Evolutionary conservation across 106 monocot species (phyloP), one percentile per base, ranked within the genome.

Genomic region (Dendrobium huoshanense): DNA sequence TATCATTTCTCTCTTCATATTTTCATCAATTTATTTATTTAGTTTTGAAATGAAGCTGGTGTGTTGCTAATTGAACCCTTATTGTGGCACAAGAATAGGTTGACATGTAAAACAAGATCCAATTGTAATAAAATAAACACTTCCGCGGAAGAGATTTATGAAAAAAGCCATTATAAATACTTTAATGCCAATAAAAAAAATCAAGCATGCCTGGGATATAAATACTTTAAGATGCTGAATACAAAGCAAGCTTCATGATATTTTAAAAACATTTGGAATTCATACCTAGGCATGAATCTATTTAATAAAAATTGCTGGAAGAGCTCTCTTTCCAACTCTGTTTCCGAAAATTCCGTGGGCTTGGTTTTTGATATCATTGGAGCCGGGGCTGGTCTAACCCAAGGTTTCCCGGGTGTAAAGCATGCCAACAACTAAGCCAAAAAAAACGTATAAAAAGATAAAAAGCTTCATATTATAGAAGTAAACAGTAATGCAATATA

Each of bases 201-300:
- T 51, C 51, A 22, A 61, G n/a, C 22, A 61, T 61, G 7, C n/a
- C 1, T 61, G 7, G 61, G 7, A 61, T 61, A 61, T 10, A 61
- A 61, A 19, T 22, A 61, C 8, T 19, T 58, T 13, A 48, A 48
- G 48, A 48, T 9, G 10, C 51, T 51, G 51, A 51, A 15, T 51
- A 51, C 13, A 51, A 61, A 6, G 61, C 20, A 61, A 61, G n/a
- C 4, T 22, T 61, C 22, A 61, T 10, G n/a, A 22, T n/a, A 20
- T 20, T 41, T n/a, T n/a, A 13, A 16, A 13, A 13, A 51, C n/a
- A 61, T 13, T 8, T 61, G n/a, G 20, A 22, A 61, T n/a, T n/a
- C 1, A n/a, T 85, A 92, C 91, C 91, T 89, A 3, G 89, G 91
- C 15, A 72, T 79, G 41, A 92, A 89, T 82, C 89, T 79, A 61